Conservation (phyloP, 208 protist species). For the Trypanosoma cruzi region DNA sequence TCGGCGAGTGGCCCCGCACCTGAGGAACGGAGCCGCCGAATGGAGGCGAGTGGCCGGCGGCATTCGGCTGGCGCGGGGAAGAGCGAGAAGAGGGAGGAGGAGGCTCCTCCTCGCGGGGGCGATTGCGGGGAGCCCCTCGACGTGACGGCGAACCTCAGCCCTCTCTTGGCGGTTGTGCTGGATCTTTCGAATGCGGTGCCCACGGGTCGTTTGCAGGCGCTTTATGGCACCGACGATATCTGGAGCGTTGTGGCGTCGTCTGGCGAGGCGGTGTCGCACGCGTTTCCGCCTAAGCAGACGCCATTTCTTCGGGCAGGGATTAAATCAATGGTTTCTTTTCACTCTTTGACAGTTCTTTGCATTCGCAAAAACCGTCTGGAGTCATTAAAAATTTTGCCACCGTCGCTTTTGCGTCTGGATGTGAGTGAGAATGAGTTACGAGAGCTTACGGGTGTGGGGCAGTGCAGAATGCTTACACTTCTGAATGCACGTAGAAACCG, state of each 20-base stretch:
- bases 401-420: constrained; percentile 78
- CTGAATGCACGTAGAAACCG: constrained; percentile 79
- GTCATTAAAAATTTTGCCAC: constrained; percentile 46
- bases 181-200: constrained; percentile 54
- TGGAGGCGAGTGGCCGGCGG: neutral
- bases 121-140: constrained; percentile 51
- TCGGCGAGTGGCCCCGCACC: neutral
- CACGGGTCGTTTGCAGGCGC: constrained; percentile 25
- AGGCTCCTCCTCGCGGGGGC: neutral
- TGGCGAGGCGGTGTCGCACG: neutral
- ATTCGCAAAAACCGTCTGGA: constrained; percentile 65
- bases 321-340: neutral
- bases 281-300: neutral
- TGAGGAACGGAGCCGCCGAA: neutral
- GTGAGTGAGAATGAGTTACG: constrained; percentile 77
- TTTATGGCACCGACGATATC: constrained; percentile 39
- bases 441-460: constrained; percentile 43
- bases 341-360: constrained; percentile 74
- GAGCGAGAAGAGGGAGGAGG: neutral
- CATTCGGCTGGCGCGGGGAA: neutral
- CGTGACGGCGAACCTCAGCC: constrained; percentile 74
- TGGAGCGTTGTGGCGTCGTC: constrained; percentile 69
- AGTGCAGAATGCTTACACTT: constrained; percentile 81
- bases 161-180: constrained; percentile 63
- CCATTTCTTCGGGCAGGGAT: neutral